Percentiles rank a stretch among this genome's conserved stretches.
Conservation (phyloP, 108 stramenopile species). For the Cyclotella cryptica region DNA sequence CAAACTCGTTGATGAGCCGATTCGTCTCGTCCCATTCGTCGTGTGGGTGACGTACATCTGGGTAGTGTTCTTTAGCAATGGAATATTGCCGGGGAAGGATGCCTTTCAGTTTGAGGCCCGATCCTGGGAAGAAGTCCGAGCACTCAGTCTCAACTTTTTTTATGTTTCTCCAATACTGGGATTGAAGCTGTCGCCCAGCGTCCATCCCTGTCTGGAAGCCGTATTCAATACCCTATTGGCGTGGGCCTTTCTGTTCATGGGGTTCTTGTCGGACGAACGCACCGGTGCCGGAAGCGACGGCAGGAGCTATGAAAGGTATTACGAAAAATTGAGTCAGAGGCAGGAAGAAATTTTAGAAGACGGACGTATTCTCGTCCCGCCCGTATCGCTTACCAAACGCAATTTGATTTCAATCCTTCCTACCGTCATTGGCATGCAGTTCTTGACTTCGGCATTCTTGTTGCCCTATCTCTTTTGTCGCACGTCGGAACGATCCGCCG, state of each 20-base stretch:
- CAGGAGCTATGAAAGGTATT: slow-evolving; percentile 20
- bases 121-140: slow-evolving; percentile 88
- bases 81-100: slow-evolving; percentile 77
- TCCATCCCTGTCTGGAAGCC: slow-evolving; percentile 89
- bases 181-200: slow-evolving; percentile 72
- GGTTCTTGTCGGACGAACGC: slow-evolving; percentile 87
- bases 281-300: slow-evolving; percentile 30
- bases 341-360: slow-evolving; percentile 41
- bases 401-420: slow-evolving; percentile 76
- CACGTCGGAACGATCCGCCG: slow-evolving; percentile 52
- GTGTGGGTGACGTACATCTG: slow-evolving; percentile 77
- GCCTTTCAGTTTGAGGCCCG: slow-evolving; percentile 70
- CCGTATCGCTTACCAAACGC: slow-evolving; percentile 55
- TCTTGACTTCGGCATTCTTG: slow-evolving; percentile 85
- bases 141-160: slow-evolving; percentile 87
- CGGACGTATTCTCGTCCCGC: slow-evolving; percentile 34
- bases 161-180: slow-evolving; percentile 77
- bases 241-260: slow-evolving; percentile 90
- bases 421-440: slow-evolving; percentile 88
- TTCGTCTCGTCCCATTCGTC: slow-evolving; percentile 65
- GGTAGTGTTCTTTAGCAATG: slow-evolving; percentile 82
- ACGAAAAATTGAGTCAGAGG: slow-evolving; percentile 32
- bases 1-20: slow-evolving; percentile 74
- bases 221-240: slow-evolving; percentile 90
- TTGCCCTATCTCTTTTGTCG: slow-evolving; percentile 84